Evolutionary conservation across 2,329 filamentous ascomycete species (phyloP).

Genomic region (Aspergillus fijiensis): DNA sequence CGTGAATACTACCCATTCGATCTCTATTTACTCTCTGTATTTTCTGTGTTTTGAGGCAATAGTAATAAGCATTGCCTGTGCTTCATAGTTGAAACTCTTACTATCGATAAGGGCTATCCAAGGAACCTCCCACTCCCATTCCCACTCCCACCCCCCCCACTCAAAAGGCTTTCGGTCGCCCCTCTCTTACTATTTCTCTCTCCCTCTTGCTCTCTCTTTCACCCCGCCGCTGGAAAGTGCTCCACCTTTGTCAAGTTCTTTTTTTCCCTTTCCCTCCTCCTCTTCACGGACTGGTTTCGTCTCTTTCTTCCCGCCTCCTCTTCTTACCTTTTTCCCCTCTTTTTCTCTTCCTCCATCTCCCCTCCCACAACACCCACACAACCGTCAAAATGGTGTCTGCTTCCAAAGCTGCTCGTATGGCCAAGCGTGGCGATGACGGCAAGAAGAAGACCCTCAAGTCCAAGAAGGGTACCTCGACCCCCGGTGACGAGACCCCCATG

Average conservation of each 20-base stretch:
- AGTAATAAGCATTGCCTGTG: neutral
- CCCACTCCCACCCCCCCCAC: slow-evolving; percentile 14
- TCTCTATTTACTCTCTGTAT: neutral
- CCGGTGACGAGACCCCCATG: slow-evolving; percentile 58
- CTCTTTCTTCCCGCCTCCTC: slow-evolving; percentile 18
- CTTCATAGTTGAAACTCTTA: slow-evolving; percentile 7
- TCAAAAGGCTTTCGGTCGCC: slow-evolving; percentile 28
- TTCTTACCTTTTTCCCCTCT: slow-evolving; percentile 13
- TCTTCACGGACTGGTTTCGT: slow-evolving; percentile 23
- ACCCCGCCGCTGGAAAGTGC: slow-evolving; percentile 31
- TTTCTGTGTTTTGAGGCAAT: neutral
- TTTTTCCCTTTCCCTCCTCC: slow-evolving; percentile 23
- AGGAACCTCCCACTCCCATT: slow-evolving; percentile 12
- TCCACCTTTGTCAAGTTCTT: slow-evolving; percentile 36
- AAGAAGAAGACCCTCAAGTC: slow-evolving; percentile 71
- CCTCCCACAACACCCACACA: slow-evolving; percentile 17
- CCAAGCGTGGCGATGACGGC: slow-evolving; percentile 66
- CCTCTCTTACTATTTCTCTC: slow-evolving; percentile 17
- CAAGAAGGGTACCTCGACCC: slow-evolving; percentile 53
- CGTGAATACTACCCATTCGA: neutral
- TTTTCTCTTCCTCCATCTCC: slow-evolving; percentile 11
- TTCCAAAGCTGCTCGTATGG: slow-evolving; percentile 67
- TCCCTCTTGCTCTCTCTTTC: slow-evolving; percentile 22
- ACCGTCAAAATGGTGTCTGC: slow-evolving; percentile 62
- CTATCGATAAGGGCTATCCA: slow-evolving; percentile 45